Conservation (phyloP, 345 rosid species). For the Gossypium anomalum region DNA sequence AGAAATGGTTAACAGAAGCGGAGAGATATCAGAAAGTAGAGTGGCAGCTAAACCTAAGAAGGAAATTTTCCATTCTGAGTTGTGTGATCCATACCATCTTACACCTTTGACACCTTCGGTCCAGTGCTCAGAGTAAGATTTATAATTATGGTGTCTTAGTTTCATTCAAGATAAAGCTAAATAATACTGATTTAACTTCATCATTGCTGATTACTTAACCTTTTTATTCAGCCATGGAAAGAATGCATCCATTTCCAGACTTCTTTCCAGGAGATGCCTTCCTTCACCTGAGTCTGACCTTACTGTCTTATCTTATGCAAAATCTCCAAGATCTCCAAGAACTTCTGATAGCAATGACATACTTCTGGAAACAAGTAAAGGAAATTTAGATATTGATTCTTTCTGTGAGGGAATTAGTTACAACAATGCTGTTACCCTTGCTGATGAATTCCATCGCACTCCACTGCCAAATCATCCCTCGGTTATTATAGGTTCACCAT, state of each 20-base stretch:
- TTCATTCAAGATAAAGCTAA: not conserved
- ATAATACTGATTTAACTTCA: not conserved
- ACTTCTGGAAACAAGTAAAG: constrained; percentile 29
- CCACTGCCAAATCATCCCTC: constrained; percentile 27
- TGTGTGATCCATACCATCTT: constrained; percentile 26
- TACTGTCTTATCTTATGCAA: constrained; percentile 23
- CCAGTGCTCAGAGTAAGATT: constrained; percentile 38
- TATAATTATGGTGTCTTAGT: constrained; percentile 6
- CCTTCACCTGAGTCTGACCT: constrained; percentile 35
- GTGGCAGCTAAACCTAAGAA: constrained; percentile 24
- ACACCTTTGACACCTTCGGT: constrained; percentile 48
- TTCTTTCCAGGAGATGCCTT: constrained; percentile 25
- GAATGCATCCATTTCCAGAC: constrained; percentile 31
- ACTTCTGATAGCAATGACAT: constrained; percentile 22
- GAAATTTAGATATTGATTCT: constrained; percentile 19
- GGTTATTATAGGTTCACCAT: constrained; percentile 22
- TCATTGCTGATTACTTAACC: constrained; percentile 3
- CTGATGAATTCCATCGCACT: constrained; percentile 30
- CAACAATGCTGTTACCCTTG: constrained; percentile 23
- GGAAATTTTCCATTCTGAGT: constrained; percentile 22
- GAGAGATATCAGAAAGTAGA: constrained; percentile 20
- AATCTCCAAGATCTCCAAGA: constrained; percentile 24
- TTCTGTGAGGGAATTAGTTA: constrained; percentile 23
- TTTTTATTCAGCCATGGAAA: constrained; percentile 34
- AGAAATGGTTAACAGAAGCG: constrained; percentile 30